phyloP scores from a whole-genome alignment of 768 basidiomycete species.

The Pisolithus microcarpus region DNA sequence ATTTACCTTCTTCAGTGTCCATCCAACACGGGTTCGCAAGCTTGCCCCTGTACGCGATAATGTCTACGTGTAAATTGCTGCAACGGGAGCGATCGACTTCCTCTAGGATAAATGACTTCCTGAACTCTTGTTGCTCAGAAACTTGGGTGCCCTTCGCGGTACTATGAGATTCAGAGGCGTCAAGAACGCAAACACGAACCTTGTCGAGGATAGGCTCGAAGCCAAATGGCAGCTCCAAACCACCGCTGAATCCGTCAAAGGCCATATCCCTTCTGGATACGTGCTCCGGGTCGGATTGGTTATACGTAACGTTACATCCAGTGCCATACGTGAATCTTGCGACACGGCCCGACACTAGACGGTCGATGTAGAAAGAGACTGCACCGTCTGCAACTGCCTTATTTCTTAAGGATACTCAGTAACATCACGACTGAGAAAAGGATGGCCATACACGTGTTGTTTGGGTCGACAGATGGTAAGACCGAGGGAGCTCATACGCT shows the following conservation, averaged over 20 bases:
- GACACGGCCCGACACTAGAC: constrained; percentile 37
- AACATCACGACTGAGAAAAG: neutral
- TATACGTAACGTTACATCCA: constrained; percentile 25
- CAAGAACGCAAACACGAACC: constrained; percentile 15
- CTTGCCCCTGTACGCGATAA: constrained; percentile 21
- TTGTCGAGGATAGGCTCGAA: constrained; percentile 36
- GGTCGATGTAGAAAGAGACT: constrained; percentile 31
- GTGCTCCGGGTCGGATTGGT: constrained; percentile 31
- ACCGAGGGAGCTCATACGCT: constrained; percentile 24
- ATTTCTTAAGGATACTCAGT: constrained; percentile 14
- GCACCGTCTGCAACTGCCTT: constrained; percentile 46
- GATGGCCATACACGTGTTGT: constrained; percentile 35
- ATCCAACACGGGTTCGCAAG: constrained; percentile 17
- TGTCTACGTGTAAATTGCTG: constrained; percentile 9
- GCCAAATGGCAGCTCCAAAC: constrained; percentile 25
- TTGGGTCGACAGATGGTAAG: constrained; percentile 37
- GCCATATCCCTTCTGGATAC: constrained; percentile 18
- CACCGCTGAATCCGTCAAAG: constrained; percentile 27
- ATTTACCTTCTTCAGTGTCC: constrained; percentile 20
- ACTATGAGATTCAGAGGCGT: neutral
- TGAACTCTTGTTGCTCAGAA: constrained; percentile 33
- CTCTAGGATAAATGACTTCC: constrained; percentile 25
- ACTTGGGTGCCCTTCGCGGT: constrained; percentile 30
- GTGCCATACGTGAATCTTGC: constrained; percentile 39
- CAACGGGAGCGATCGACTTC: constrained; percentile 6